These are phyloP conservation scores for Rhizopogon sp. DNA, from an alignment of 768 basidiomycete genomes.

Conservation along the genomic window DNA sequence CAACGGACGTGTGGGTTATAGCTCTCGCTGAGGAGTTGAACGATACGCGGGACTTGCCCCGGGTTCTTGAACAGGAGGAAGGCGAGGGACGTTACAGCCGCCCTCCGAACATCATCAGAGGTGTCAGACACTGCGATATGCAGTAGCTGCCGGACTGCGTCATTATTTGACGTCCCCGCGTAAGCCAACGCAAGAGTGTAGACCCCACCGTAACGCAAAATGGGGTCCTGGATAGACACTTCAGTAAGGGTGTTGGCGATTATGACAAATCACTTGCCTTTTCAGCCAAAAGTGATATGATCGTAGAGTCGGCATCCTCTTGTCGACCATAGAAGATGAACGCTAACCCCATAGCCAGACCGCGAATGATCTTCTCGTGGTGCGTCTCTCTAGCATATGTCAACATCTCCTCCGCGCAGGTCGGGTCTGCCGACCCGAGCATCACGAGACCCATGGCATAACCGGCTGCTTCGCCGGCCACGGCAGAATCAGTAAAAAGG, in stretches of 20 bases:
- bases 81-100: slow-evolving; percentile 92
- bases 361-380: slow-evolving; percentile 98
- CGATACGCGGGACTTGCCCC: slow-evolving; percentile 91
- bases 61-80: slow-evolving; percentile 98
- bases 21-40: slow-evolving; percentile 94
- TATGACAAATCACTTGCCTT: slow-evolving; percentile 51
- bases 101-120: slow-evolving; percentile 93
- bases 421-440: slow-evolving; percentile 86
- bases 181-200: slow-evolving; percentile 96
- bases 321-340: slow-evolving; percentile 91
- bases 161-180: slow-evolving; percentile 93
- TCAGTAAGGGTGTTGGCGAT: neutral
- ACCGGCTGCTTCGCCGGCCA: slow-evolving; percentile 93
- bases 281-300: slow-evolving; percentile 73
- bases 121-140: slow-evolving; percentile 99
- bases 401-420: slow-evolving; percentile 89
- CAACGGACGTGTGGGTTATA: slow-evolving; percentile 99
- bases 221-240: slow-evolving; percentile 67
- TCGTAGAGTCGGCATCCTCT: slow-evolving; percentile 86
- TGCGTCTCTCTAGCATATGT: slow-evolving; percentile 95
- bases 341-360: slow-evolving; percentile 87
- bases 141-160: slow-evolving; percentile 83
- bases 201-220: slow-evolving; percentile 95
- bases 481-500: slow-evolving; percentile 91
- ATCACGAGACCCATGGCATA: slow-evolving; percentile 98